A percentile compares a stretch with the other conserved stretches of the same genome.
Conservation (phyloP, 2,329 filamentous ascomycete species). For the Tolypocladium inflatum region DNA sequence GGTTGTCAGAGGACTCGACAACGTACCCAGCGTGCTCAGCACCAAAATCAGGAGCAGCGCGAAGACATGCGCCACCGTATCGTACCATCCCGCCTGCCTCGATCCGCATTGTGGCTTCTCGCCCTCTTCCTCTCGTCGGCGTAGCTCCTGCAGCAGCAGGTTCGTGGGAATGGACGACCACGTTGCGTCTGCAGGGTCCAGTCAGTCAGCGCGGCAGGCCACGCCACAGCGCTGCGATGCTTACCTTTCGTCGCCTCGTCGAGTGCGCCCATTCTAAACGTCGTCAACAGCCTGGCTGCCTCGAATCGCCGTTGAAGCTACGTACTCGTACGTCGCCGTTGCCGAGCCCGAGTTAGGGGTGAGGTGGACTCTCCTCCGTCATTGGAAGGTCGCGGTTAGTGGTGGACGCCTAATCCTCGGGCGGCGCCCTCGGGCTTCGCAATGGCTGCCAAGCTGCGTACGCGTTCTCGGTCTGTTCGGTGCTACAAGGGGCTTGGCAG, state of each 20-base stretch:
- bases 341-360: background rate
- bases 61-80: conserved; percentile 57
- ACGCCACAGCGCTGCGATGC: background rate
- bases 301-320: background rate
- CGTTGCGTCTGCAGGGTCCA: conserved; percentile 13
- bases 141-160: conserved; percentile 42
- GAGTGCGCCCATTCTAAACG: conserved; percentile 7
- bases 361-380: background rate
- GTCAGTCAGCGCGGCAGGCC: background rate
- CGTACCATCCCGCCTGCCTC: conserved; percentile 46
- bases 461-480: background rate
- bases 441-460: background rate
- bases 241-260: conserved; percentile 8
- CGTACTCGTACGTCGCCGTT: background rate
- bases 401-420: background rate
- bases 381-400: background rate
- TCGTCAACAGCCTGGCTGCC: conserved; percentile 1
- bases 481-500: background rate
- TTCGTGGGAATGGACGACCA: conserved; percentile 44
- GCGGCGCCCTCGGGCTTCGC: background rate
- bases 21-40: conserved; percentile 46
- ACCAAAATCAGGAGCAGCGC: conserved; percentile 57
- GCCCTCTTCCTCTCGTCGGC: conserved; percentile 31
- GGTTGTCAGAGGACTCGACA: background rate
- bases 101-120: conserved; percentile 43